A percentile compares a stretch with the other conserved stretches of the same genome.
phyloP scores from a whole-genome alignment of 83 land plant species.

The Diphasiastrum complanatum region DNA sequence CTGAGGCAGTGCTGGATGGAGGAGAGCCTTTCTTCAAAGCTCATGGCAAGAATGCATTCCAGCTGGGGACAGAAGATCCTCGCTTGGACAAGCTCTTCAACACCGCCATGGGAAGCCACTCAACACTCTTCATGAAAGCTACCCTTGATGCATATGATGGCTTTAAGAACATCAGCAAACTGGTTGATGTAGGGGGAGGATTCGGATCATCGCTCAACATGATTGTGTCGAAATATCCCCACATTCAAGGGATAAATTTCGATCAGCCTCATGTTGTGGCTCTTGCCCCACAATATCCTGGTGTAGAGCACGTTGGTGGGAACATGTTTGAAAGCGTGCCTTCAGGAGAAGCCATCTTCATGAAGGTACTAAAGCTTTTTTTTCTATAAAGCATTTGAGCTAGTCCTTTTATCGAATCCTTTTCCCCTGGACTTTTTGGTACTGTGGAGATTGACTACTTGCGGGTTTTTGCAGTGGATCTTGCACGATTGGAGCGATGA shows the following conservation, averaged over 20 bases:
- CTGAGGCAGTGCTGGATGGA: background rate
- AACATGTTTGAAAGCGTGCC: slow-evolving; percentile 70
- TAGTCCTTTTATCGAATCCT: too few species aligned
- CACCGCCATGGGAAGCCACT: background rate
- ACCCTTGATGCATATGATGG: background rate
- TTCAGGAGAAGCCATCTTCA: slow-evolving; percentile 65
- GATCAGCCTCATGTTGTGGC: slow-evolving; percentile 1
- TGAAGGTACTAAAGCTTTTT: too few species aligned
- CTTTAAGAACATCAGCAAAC: background rate
- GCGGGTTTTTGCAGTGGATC: slow-evolving; percentile 6
- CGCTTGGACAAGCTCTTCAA: background rate
- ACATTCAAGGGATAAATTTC: background rate
- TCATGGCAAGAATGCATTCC: background rate
- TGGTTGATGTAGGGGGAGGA: slow-evolving; percentile 5
- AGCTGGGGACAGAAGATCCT: background rate
- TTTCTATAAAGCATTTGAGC: too few species aligned
- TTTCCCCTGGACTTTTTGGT: too few species aligned
- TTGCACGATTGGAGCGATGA: slow-evolving; percentile 20
- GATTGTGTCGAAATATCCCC: background rate
- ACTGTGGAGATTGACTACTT: too few species aligned
- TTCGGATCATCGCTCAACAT: background rate
- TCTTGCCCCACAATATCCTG: slow-evolving; percentile 14
- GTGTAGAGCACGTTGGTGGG: slow-evolving; percentile 74
- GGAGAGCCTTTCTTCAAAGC: background rate
- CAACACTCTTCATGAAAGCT: background rate